Evolutionary conservation across 2,329 filamentous ascomycete genomes (phyloP).

Genomic region (Rutstroemia sp.): DNA sequence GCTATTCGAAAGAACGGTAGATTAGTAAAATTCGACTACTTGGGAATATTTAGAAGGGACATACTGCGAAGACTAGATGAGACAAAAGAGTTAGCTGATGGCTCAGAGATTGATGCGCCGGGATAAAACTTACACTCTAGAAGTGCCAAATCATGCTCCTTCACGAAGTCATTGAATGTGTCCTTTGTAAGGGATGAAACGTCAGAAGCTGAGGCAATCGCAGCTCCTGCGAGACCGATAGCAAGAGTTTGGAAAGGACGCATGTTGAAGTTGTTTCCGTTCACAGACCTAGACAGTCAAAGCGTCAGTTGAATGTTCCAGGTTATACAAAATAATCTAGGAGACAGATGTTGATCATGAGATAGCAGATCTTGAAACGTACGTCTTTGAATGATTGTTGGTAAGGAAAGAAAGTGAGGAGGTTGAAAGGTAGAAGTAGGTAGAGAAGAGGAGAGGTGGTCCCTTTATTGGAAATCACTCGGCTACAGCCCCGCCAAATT

Average conservation of each 20-base stretch:
- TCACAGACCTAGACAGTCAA: constrained; percentile 10
- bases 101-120: neutral
- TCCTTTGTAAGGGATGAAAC: constrained; percentile 80
- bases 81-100: constrained; percentile 15
- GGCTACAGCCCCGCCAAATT: constrained; percentile 6
- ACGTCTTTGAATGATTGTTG: constrained; percentile 11
- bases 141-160: constrained; percentile 79
- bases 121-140: constrained; percentile 71
- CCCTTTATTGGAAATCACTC: constrained; percentile 16
- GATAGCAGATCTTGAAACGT: constrained; percentile 3
- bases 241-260: constrained; percentile 27
- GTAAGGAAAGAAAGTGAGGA: neutral
- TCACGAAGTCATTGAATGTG: constrained; percentile 80
- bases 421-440: neutral
- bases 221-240: constrained; percentile 33
- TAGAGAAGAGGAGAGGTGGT: constrained; percentile 20
- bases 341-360: too few species aligned
- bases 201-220: constrained; percentile 64
- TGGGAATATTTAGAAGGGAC: constrained; percentile 47
- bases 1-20: constrained; percentile 19
- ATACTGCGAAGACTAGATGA: constrained; percentile 76
- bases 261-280: constrained; percentile 20
- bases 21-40: constrained; percentile 22
- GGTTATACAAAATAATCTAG: neutral
- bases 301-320: constrained; percentile 8